Conservation (phyloP, 352 stramenopile genomes). For the Plasmopara muralis region DNA sequence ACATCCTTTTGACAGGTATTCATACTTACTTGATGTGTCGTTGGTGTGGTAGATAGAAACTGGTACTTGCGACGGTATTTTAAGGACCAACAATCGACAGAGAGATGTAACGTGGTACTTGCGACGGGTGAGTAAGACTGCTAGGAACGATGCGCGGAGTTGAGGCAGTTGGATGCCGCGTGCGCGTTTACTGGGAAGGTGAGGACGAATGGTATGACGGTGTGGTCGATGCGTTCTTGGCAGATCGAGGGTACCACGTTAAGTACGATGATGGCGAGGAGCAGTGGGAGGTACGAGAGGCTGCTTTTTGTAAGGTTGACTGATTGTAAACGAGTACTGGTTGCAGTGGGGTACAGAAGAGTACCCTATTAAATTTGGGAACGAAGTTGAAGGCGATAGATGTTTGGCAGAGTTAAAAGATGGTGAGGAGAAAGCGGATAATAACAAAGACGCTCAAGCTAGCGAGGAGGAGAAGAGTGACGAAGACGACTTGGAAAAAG, state of each 20-base stretch:
- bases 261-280: constrained; percentile 70
- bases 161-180: constrained; percentile 33
- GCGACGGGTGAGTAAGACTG: constrained; percentile 35
- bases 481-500: not conserved
- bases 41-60: too few species aligned
- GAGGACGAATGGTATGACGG: constrained; percentile 65
- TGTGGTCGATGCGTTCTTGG: constrained; percentile 27
- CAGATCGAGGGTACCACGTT: constrained; percentile 46
- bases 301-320: not conserved
- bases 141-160: constrained; percentile 3
- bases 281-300: constrained; percentile 49
- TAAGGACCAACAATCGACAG: too few species aligned
- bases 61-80: too few species aligned
- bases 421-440: constrained; percentile 20
- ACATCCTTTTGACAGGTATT: too few species aligned
- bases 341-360: constrained; percentile 17
- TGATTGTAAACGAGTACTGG: not conserved
- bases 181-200: constrained; percentile 65
- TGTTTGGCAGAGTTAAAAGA: constrained; percentile 8
- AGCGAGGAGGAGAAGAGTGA: not conserved
- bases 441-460: not conserved
- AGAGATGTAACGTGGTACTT: too few species aligned
- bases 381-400: constrained; percentile 3
- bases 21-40: too few species aligned
- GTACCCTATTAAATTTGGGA: constrained; percentile 18